phyloP scores from a whole-genome alignment of 2,329 filamentous ascomycete genomes.

The Didymosphaeria variabile region DNA sequence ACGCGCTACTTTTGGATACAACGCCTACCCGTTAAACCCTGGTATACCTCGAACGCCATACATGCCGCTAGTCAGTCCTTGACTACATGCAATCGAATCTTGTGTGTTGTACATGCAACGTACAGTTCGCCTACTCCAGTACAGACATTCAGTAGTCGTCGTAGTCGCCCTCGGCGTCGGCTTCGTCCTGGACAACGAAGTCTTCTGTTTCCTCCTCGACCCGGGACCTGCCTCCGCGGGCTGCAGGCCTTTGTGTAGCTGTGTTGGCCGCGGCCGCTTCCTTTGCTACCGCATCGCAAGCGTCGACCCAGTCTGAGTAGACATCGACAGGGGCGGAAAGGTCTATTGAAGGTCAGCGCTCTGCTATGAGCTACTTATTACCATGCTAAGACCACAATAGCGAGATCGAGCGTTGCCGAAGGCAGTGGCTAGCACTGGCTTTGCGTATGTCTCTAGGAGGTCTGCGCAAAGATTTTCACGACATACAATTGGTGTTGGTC shows the following conservation, averaged over 20 bases:
- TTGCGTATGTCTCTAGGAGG: not conserved
- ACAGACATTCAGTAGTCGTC: conserved; percentile 24
- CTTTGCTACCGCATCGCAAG: conserved; percentile 78
- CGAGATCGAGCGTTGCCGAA: not conserved
- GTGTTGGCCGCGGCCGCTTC: conserved; percentile 57
- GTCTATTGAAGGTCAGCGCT: conserved; percentile 62
- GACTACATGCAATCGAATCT: conserved; percentile 4
- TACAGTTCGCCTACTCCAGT: not conserved
- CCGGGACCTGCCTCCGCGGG: conserved; percentile 37
- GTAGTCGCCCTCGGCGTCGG: conserved; percentile 51
- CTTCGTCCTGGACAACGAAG: conserved; percentile 51
- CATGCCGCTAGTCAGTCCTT: conserved; percentile 26
- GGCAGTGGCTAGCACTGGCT: not conserved
- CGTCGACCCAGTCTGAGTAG: conserved; percentile 98
- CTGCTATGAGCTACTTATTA: no score
- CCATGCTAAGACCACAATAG: not conserved
- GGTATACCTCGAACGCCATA: conserved; percentile 39
- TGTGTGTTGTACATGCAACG: conserved; percentile 23
- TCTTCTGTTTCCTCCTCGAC: conserved; percentile 36
- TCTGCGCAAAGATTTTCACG: conserved; percentile 2
- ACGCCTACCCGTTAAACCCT: conserved; percentile 16
- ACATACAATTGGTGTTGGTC: conserved; percentile 87
- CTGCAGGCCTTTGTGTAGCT: conserved; percentile 34
- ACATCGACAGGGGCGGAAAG: conserved; percentile 92
- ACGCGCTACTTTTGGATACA: not conserved